A percentile compares a stretch with the other conserved stretches of the same genome.
Evolutionary conservation across 371 early-diverging fungal species (phyloP).

Genomic region (Haplosporangium sp.): DNA sequence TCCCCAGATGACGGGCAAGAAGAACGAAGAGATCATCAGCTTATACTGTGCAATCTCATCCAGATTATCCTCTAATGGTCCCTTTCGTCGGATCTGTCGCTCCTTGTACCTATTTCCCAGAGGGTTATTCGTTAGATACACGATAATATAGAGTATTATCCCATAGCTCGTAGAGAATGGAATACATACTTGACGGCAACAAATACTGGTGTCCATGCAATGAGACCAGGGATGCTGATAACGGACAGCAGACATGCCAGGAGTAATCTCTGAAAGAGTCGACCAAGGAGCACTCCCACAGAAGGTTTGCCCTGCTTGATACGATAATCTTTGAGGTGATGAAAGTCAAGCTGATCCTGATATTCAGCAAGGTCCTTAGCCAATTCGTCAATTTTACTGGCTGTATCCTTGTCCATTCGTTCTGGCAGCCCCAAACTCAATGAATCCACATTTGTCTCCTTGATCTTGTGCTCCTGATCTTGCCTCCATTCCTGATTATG

Average conservation of each 20-base stretch:
- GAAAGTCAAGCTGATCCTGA: slow-evolving; percentile 52
- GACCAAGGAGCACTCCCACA: slow-evolving; percentile 20
- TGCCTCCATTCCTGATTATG: slow-evolving; percentile 13
- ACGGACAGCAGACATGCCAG: slow-evolving; percentile 36
- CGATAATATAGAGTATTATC: background rate
- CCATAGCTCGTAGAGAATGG: background rate
- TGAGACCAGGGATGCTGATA: slow-evolving; percentile 47
- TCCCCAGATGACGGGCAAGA: slow-evolving; percentile 52
- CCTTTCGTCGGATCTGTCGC: slow-evolving; percentile 39
- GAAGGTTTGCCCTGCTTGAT: slow-evolving; percentile 45
- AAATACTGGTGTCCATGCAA: slow-evolving; percentile 50
- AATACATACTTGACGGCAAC: slow-evolving; percentile 39
- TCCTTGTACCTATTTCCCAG: slow-evolving; percentile 38
- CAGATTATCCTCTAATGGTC: slow-evolving; percentile 50
- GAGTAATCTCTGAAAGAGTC: slow-evolving; percentile 35
- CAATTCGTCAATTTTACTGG: slow-evolving; percentile 25
- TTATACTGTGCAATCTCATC: slow-evolving; percentile 57
- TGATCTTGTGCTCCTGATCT: background rate
- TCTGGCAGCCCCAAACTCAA: slow-evolving; percentile 14
- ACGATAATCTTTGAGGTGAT: slow-evolving; percentile 49
- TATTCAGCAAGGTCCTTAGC: slow-evolving; percentile 43
- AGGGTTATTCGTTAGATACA: background rate
- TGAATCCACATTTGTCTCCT: slow-evolving; percentile 10
- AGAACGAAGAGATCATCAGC: slow-evolving; percentile 49
- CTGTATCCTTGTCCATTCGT: slow-evolving; percentile 11